Conservation (phyloP, 2,329 filamentous ascomycete species). For the Cordyceps tenuipes region DNA sequence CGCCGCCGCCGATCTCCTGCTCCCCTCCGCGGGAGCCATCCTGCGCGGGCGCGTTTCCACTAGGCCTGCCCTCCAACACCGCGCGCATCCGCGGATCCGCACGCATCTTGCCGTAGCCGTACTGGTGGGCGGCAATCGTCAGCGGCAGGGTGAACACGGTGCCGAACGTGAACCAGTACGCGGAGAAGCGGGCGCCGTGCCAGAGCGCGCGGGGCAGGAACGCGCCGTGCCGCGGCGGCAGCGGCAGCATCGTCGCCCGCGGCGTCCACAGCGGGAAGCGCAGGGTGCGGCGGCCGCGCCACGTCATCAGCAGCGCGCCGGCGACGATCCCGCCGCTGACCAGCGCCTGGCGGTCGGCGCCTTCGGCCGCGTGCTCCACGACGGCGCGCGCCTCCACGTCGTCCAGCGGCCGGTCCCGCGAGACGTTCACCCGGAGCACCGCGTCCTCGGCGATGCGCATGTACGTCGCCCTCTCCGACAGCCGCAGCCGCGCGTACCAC, state of each 20-base stretch:
- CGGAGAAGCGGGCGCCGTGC: slow-evolving; percentile 28
- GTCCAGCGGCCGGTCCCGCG: slow-evolving; percentile 23
- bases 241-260: slow-evolving; percentile 23
- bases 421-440: slow-evolving; percentile 22
- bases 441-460: slow-evolving; percentile 22
- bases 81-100: neutral
- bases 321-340: slow-evolving; percentile 22
- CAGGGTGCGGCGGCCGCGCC: slow-evolving; percentile 24
- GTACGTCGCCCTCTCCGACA: slow-evolving; percentile 21
- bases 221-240: slow-evolving; percentile 23
- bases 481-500: slow-evolving; percentile 23
- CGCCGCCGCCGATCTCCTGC: neutral
- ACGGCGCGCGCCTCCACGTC: slow-evolving; percentile 30
- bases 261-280: slow-evolving; percentile 34
- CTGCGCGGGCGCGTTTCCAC: neutral
- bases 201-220: slow-evolving; percentile 22
- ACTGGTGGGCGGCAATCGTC: no score
- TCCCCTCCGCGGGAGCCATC: neutral
- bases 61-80: neutral
- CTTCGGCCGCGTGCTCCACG: slow-evolving; percentile 24
- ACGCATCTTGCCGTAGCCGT: neutral
- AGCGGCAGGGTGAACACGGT: slow-evolving; percentile 23
- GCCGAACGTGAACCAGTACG: slow-evolving; percentile 23
- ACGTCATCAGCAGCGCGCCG: slow-evolving; percentile 20
- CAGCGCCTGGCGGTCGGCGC: slow-evolving; percentile 15